These are phyloP conservation scores for Gloeostereum incarnatum DNA, from an alignment of 768 basidiomycete species.

Conservation along the genomic window DNA sequence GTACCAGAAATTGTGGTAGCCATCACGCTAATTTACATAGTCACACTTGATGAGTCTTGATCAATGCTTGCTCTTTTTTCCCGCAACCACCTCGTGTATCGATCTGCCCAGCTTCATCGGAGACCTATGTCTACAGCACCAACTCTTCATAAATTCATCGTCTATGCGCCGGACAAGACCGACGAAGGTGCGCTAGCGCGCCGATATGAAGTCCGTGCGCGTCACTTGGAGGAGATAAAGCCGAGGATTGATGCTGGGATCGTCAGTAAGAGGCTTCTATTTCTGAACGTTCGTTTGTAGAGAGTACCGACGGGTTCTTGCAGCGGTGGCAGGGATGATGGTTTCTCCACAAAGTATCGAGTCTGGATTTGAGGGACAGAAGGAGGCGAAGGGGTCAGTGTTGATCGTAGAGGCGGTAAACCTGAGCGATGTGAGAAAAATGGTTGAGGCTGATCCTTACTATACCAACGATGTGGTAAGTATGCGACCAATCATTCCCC, in stretches of 20 bases:
- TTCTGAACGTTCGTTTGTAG: slow-evolving; percentile 3
- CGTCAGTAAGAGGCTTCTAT: slow-evolving; percentile 22
- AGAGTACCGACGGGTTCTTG: slow-evolving; percentile 1
- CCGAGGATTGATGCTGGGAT: slow-evolving; percentile 27
- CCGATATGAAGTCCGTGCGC: slow-evolving; percentile 34
- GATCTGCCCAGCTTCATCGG: background rate
- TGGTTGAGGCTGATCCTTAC: slow-evolving; percentile 26
- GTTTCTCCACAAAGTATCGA: slow-evolving; percentile 34
- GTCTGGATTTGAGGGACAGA: slow-evolving; percentile 19
- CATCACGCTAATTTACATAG: too few species aligned
- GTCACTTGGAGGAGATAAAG: slow-evolving; percentile 31
- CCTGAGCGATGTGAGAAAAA: slow-evolving; percentile 27
- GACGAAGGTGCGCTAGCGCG: slow-evolving; percentile 30
- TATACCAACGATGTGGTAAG: slow-evolving; percentile 30
- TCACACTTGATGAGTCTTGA: slow-evolving; percentile 10
- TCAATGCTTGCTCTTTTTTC: background rate
- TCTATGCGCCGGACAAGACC: slow-evolving; percentile 48
- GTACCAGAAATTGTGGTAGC: too few species aligned
- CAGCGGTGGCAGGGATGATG: slow-evolving; percentile 43
- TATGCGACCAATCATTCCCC: background rate
- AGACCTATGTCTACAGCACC: slow-evolving; percentile 2
- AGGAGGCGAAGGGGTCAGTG: slow-evolving; percentile 40
- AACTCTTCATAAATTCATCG: slow-evolving; percentile 28
- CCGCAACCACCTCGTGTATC: background rate
- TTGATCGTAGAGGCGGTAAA: slow-evolving; percentile 42